Conservation (phyloP, 768 basidiomycete genomes). For the Collybia mongolica region DNA sequence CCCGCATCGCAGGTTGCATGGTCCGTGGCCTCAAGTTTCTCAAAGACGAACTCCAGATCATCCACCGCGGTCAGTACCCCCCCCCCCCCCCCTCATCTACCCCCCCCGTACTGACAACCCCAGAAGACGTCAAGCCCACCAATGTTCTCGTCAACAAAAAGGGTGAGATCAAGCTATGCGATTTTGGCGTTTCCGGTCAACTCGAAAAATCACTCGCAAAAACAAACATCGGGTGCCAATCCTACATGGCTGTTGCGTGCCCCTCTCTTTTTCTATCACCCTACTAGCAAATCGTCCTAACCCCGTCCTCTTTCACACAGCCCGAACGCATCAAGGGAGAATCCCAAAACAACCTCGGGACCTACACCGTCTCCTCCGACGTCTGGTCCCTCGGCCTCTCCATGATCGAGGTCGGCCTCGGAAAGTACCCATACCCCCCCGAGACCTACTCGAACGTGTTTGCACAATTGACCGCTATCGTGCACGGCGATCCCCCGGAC, state of each 20-base stretch:
- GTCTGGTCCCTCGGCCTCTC: constrained; percentile 96
- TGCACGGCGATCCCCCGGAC: constrained; percentile 89
- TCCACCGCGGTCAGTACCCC: constrained; percentile 45
- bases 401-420: constrained; percentile 90
- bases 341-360: constrained; percentile 78
- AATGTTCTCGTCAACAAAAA: constrained; percentile 89
- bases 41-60: constrained; percentile 90
- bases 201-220: constrained; percentile 95
- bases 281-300: not conserved
- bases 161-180: constrained; percentile 92
- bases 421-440: constrained; percentile 93
- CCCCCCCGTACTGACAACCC: too few relatives aligned
- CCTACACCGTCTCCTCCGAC: constrained; percentile 96
- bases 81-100: constrained; percentile 5
- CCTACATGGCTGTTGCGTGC: constrained; percentile 92
- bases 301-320: constrained; percentile 32
- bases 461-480: constrained; percentile 93
- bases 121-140: constrained; percentile 85
- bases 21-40: constrained; percentile 90
- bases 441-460: constrained; percentile 98
- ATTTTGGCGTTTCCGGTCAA: constrained; percentile 99
- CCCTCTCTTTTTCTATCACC: constrained; percentile 1
- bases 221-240: constrained; percentile 98
- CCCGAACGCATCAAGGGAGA: constrained; percentile 97
- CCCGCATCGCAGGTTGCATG: constrained; percentile 78